phyloP scores from a whole-genome alignment of 2,329 filamentous ascomycete species.

The Phaeosphaeriaceae sp. region DNA sequence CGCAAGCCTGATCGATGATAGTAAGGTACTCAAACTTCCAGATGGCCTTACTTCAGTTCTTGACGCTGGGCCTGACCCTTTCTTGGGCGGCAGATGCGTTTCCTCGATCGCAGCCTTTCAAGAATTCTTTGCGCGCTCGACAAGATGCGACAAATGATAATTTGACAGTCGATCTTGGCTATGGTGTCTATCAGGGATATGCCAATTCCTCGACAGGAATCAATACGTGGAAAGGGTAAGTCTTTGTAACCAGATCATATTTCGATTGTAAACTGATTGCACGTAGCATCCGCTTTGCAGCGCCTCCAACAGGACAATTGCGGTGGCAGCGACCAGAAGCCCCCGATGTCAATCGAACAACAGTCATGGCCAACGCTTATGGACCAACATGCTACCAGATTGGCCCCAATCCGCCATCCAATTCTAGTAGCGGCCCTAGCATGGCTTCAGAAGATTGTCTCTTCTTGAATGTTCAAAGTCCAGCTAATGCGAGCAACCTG shows the following conservation, averaged over 20 bases:
- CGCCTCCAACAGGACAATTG: constrained; percentile 14
- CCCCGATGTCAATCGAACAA: constrained; percentile 13
- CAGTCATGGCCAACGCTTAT: constrained; percentile 5
- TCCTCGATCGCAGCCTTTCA: not conserved
- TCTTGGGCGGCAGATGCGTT: not conserved
- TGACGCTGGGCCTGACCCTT: not conserved
- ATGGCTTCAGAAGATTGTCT: constrained; percentile 40
- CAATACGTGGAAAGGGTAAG: constrained; percentile 30
- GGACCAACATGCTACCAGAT: constrained; percentile 2
- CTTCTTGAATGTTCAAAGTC: constrained; percentile 43
- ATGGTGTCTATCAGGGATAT: constrained; percentile 26
- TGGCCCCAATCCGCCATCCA: constrained; percentile 4
- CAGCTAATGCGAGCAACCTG: constrained; percentile 25
- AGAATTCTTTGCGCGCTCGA: not conserved
- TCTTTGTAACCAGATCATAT: not conserved
- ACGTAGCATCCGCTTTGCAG: constrained; percentile 23
- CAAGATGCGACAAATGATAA: not conserved
- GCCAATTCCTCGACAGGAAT: constrained; percentile 17
- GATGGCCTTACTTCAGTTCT: not conserved
- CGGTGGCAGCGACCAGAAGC: constrained; percentile 21
- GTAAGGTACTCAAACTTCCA: not conserved
- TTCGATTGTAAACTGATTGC: not conserved
- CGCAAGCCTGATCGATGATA: not conserved
- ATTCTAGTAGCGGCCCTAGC: not conserved
- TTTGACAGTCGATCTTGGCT: constrained; percentile 24